Evolutionary conservation across 306 rosid species (phyloP).

Genomic region (Quillaja saponaria): DNA sequence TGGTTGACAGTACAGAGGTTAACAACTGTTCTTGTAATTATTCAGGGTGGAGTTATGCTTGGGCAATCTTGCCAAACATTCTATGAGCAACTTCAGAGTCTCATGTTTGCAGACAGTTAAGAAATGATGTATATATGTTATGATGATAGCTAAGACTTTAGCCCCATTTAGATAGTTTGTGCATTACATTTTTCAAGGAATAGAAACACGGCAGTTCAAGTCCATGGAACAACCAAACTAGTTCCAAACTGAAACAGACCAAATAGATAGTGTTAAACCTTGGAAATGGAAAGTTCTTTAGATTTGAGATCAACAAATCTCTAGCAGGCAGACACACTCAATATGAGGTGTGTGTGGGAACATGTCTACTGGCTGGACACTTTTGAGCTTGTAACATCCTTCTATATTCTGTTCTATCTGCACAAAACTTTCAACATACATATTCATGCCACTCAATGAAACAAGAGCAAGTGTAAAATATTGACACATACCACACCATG

Average conservation of each 20-base stretch:
- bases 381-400: slow-evolving; percentile 79
- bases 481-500: slow-evolving; percentile 78
- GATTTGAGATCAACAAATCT: slow-evolving; percentile 53
- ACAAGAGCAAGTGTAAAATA: neutral
- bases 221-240: slow-evolving; percentile 19
- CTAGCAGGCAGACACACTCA: slow-evolving; percentile 87
- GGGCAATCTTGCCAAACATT: no score
- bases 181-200: slow-evolving; percentile 27
- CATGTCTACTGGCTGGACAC: slow-evolving; percentile 95
- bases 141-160: slow-evolving; percentile 17
- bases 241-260: slow-evolving; percentile 22
- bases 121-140: neutral
- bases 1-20: no score
- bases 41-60: no score
- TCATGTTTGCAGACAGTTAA: no score
- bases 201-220: slow-evolving; percentile 24
- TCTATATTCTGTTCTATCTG: slow-evolving; percentile 69
- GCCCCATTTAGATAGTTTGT: slow-evolving; percentile 19
- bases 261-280: slow-evolving; percentile 32
- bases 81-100: no score
- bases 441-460: no score
- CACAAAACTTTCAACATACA: slow-evolving; percentile 36
- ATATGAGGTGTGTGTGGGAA: slow-evolving; percentile 98
- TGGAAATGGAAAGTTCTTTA: slow-evolving; percentile 18
- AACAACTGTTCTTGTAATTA: no score